Conservation (phyloP, 2,329 filamentous ascomycete genomes). For the Bipolaris cookei region DNA sequence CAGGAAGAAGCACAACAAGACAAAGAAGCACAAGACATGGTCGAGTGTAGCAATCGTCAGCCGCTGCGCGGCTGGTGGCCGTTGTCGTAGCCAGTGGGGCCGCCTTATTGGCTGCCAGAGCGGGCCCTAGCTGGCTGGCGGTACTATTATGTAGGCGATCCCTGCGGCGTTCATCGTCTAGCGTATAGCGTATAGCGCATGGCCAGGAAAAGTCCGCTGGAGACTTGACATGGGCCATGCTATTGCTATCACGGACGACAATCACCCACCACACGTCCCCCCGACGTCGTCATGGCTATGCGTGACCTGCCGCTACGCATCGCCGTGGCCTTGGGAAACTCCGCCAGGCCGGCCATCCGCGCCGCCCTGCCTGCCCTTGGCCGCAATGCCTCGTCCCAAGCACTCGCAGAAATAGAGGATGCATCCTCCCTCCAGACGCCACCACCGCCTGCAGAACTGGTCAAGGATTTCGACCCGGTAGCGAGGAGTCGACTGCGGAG, state of each 20-base stretch:
- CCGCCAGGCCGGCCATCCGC: slow-evolving; percentile 32
- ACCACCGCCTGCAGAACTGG: slow-evolving; percentile 49
- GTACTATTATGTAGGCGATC: slow-evolving; percentile 8
- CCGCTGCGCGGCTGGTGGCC: slow-evolving; percentile 10
- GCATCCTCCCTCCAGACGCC: slow-evolving; percentile 54
- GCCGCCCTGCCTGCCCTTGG: slow-evolving; percentile 35
- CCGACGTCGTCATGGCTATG: slow-evolving; percentile 43
- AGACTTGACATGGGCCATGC: slow-evolving; percentile 4
- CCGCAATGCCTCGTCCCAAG: slow-evolving; percentile 57
- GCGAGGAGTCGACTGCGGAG: slow-evolving; percentile 53
- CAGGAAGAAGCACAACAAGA: background rate
- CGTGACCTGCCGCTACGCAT: slow-evolving; percentile 45
- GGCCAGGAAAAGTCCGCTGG: slow-evolving; percentile 24
- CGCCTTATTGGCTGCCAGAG: slow-evolving; percentile 15
- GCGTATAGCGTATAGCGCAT: slow-evolving; percentile 14
- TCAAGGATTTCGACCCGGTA: slow-evolving; percentile 58
- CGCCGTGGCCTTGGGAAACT: slow-evolving; percentile 33
- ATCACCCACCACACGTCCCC: slow-evolving; percentile 19
- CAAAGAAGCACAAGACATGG: background rate
- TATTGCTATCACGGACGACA: background rate
- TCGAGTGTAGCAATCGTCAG: slow-evolving; percentile 4
- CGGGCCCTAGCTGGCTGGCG: slow-evolving; percentile 1
- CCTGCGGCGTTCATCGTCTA: slow-evolving; percentile 19
- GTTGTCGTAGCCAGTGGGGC: slow-evolving; percentile 13
- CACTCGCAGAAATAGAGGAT: slow-evolving; percentile 56